A percentile compares a stretch with the other conserved stretches of the same genome.
phyloP scores from a whole-genome alignment of 2,329 filamentous ascomycete species.

The Penicillium sp. region DNA sequence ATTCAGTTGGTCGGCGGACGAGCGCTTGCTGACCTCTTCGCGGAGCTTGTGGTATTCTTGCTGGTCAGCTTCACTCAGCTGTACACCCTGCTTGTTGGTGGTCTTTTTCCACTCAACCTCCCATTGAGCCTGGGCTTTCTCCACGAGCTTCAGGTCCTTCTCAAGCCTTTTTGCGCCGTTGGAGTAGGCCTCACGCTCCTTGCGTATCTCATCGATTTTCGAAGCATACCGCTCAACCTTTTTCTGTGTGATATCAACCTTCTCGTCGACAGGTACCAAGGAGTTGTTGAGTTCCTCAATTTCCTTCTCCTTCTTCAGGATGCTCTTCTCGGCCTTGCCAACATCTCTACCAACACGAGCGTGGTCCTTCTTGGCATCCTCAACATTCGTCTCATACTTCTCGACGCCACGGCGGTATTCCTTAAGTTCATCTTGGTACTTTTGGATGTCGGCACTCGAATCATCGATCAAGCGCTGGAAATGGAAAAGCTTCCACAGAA shows the following conservation, averaged over 20 bases:
- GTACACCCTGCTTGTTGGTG: slow-evolving; percentile 81
- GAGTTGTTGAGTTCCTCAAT: slow-evolving; percentile 84
- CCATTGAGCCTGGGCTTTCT: slow-evolving; percentile 86
- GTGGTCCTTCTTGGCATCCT: slow-evolving; percentile 82
- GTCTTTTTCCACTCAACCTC: slow-evolving; percentile 84
- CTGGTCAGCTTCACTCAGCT: slow-evolving; percentile 80
- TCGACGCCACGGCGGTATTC: slow-evolving; percentile 87
- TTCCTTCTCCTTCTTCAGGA: slow-evolving; percentile 81
- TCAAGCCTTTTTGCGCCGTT: slow-evolving; percentile 70
- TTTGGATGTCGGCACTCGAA: slow-evolving; percentile 84
- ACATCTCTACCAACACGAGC: slow-evolving; percentile 74
- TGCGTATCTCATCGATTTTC: slow-evolving; percentile 68
- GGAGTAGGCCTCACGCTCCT: slow-evolving; percentile 73
- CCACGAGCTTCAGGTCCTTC: slow-evolving; percentile 78
- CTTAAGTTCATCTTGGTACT: slow-evolving; percentile 91
- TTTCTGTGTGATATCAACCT: slow-evolving; percentile 74
- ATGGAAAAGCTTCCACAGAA: slow-evolving; percentile 94
- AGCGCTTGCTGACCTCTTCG: slow-evolving; percentile 79
- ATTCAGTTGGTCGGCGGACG: slow-evolving; percentile 76
- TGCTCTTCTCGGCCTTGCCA: slow-evolving; percentile 76
- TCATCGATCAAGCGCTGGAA: slow-evolving; percentile 92
- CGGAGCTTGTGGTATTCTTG: slow-evolving; percentile 86
- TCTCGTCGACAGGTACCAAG: slow-evolving; percentile 87
- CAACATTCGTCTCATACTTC: slow-evolving; percentile 75
- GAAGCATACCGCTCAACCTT: slow-evolving; percentile 68